Conservation (phyloP, 1,139 yeast species). For the Taphrina betulina region DNA sequence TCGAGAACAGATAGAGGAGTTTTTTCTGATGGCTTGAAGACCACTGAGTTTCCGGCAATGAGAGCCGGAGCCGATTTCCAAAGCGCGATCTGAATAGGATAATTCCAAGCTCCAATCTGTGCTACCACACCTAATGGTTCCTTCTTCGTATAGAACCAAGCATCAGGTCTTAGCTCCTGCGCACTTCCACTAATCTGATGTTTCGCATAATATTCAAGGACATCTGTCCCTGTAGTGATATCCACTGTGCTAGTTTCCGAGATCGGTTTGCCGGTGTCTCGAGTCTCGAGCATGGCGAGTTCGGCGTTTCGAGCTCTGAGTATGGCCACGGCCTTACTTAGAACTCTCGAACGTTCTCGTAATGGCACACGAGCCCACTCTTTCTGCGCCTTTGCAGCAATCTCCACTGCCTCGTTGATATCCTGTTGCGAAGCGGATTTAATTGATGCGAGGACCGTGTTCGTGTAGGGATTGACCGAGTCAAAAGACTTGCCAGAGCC, state of each 20-base stretch:
- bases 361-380: not conserved
- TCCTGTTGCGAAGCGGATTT: conserved; percentile 6
- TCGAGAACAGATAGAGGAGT: conserved; percentile 77
- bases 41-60: conserved; percentile 77
- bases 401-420: conserved; percentile 5
- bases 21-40: conserved; percentile 76
- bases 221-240: conserved; percentile 17
- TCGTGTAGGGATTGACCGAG: conserved; percentile 1
- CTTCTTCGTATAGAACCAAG: conserved; percentile 58
- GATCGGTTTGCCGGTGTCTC: conserved; percentile 18
- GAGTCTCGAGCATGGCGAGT: conserved; percentile 19
- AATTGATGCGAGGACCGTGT: not conserved
- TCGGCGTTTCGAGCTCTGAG: conserved; percentile 10
- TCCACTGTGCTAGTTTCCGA: conserved; percentile 14
- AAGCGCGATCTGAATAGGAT: conserved; percentile 77
- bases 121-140: conserved; percentile 83
- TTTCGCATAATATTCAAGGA: conserved; percentile 19
- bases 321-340: conserved; percentile 4
- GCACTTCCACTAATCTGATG: conserved; percentile 13
- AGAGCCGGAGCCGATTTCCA: conserved; percentile 87
- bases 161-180: conserved; percentile 16
- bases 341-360: conserved; percentile 3
- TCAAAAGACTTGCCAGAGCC: conserved; percentile 6
- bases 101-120: conserved; percentile 83
- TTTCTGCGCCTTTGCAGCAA: conserved; percentile 1